Evolutionary conservation across 805 yeast species (phyloP).

Genomic region (Lachancea fermentati): DNA sequence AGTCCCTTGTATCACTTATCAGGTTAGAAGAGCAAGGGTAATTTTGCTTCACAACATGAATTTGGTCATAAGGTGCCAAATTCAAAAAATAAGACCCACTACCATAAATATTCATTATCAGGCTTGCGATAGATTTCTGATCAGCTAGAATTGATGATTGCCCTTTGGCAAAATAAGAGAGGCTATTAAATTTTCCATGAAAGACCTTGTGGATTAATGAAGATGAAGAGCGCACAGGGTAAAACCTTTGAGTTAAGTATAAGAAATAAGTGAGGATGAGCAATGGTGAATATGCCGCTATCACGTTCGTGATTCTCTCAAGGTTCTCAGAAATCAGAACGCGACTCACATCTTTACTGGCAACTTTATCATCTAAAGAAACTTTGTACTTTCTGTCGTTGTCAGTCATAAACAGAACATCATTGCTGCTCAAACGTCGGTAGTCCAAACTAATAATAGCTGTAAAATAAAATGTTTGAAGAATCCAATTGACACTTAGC

Average conservation of each 20-base stretch:
- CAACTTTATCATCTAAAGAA: slow-evolving; percentile 6
- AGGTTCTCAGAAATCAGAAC: not conserved
- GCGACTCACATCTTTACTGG: slow-evolving; percentile 1
- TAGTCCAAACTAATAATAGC: slow-evolving; percentile 65
- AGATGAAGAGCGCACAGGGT: slow-evolving; percentile 15
- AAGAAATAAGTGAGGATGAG: slow-evolving; percentile 6
- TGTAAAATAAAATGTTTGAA: slow-evolving; percentile 59
- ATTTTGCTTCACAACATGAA: slow-evolving; percentile 9
- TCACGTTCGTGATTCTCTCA: not conserved
- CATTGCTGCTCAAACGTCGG: slow-evolving; percentile 56
- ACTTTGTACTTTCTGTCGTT: not conserved
- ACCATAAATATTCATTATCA: slow-evolving; percentile 5
- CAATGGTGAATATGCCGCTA: not conserved
- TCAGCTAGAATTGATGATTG: slow-evolving; percentile 12
- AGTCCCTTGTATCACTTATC: not conserved
- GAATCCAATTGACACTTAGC: slow-evolving; percentile 50
- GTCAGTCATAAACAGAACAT: slow-evolving; percentile 32
- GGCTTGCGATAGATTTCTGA: slow-evolving; percentile 10
- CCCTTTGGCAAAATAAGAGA: slow-evolving; percentile 6
- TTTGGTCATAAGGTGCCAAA: slow-evolving; percentile 6
- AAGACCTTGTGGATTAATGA: slow-evolving; percentile 15
- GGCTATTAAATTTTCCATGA: slow-evolving; percentile 7
- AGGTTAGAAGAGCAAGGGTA: not conserved
- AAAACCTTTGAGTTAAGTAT: slow-evolving; percentile 11
- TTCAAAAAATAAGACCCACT: slow-evolving; percentile 5